phyloP scores from a whole-genome alignment of 2,329 filamentous ascomycete species.

The Aspergillus thermomutatus region DNA sequence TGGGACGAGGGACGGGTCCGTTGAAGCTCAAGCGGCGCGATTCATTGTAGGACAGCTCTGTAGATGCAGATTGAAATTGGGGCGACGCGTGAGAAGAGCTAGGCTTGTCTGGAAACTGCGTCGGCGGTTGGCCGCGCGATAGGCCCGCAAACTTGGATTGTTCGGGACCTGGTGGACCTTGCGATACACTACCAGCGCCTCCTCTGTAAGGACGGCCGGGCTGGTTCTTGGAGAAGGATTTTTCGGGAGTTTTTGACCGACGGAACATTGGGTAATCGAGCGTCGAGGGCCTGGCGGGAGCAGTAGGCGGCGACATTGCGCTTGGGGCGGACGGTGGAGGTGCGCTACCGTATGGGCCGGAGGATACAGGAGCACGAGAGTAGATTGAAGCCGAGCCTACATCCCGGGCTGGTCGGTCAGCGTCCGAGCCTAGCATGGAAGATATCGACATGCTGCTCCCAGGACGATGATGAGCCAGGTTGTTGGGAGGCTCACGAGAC shows the following conservation, averaged over 20 bases:
- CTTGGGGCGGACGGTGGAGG: conserved; percentile 30
- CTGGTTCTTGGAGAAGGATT: conserved; percentile 52
- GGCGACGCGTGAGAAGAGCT: conserved; percentile 34
- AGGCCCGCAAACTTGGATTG: conserved; percentile 31
- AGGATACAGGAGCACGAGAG: conserved; percentile 42
- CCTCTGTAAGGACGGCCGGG: conserved; percentile 35
- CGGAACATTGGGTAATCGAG: conserved; percentile 62
- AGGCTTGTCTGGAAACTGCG: conserved; percentile 36
- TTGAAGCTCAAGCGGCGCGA: conserved; percentile 43
- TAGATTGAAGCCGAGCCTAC: conserved; percentile 45
- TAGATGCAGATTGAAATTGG: conserved; percentile 30
- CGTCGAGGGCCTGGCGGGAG: conserved; percentile 42
- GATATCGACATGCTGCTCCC: conserved; percentile 70
- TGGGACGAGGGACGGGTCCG: conserved; percentile 42
- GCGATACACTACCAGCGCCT: conserved; percentile 31
- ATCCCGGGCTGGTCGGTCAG: conserved; percentile 47
- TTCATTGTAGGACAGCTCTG: conserved; percentile 33
- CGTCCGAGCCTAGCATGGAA: conserved; percentile 62
- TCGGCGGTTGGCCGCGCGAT: conserved; percentile 26
- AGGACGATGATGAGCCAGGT: conserved; percentile 53
- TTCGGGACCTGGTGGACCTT: conserved; percentile 22
- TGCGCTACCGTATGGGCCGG: conserved; percentile 30
- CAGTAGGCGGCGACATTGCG: conserved; percentile 44
- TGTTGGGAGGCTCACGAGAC: conserved; percentile 55
- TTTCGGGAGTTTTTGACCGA: conserved; percentile 71